Evolutionary conservation across 305 asterid species (phyloP), one percentile per base, ranked within the genome.

Genomic region (Plantago coronopus): DNA sequence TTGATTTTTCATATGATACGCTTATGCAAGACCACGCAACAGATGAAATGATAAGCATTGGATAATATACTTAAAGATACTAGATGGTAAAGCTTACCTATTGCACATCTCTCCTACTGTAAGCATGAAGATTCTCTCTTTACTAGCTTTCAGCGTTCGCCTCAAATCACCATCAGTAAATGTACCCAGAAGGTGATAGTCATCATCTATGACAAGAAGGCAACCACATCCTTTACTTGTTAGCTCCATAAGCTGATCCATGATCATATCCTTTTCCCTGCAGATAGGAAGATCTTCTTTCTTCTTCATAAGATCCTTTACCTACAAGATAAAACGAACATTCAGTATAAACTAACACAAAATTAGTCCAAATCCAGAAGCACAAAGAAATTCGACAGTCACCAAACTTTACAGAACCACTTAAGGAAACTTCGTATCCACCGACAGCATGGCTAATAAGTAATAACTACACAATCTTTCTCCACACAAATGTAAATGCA

Each of bases 191-290:
- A 91, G 74, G 65, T 68, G 95, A 74, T 77, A 65, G 16, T 74
- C 77, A 12, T 76, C 79, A 56, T 82, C 85, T 61, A 86, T 76
- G 34, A 91, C 90, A 18, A 91, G 94, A 59, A 91, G 93, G 79
- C 98, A 91, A 17, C 98, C 98, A 58, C 94, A 88, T 5, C 95
- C 95, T 76, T 91, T 91, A 59, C 94, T 91, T 44, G 95, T 82
- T 61, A 91, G 75, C 84, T 91, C 98, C 18, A 88, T 90, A 49
- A 91, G 79, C 77, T 88, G 95, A 72, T 91, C 95, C 96, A 88
- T 91, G 66, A 91, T 88, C 17, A 88, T 65, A 74, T 88, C 96
- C 16, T 78, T 73, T 63, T 86, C 98, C 76, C 65, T 75, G 83
- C 98, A 88, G 25, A 85, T 74, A 8, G 98, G 96, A 57, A 91